Evolutionary conservation across 2,329 filamentous ascomycete genomes (phyloP), one percentile per base, ranked within the genome.

Genomic region (Talaromyces sp.): DNA sequence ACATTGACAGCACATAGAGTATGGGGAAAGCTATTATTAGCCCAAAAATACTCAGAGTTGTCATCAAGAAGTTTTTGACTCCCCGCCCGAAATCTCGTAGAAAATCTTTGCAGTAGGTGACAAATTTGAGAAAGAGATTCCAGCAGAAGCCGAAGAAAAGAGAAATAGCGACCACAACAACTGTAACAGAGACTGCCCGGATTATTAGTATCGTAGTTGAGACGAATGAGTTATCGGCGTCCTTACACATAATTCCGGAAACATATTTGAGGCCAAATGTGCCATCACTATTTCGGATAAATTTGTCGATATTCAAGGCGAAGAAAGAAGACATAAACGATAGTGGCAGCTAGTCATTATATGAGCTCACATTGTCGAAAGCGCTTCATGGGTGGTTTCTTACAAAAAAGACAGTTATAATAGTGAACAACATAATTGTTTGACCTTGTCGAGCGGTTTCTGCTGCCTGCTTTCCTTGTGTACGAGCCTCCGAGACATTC

Each of bases 351-450:
- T 49, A 25, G 45, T 15, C 22, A 49, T 10, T 49, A 22, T 27
- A 49, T 49, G 11, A 49, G 45, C 45, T 25, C 22, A 49, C 19
- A 49, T 49, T 17, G 25, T 49, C 22, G 5, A 27, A 49, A 7
- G 22, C 13, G 45, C 3, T 49, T 49, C 3, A 4, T 49, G 19
- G 19, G 22, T 15, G 13, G 19, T 13, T 50, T 37, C 43, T 61
- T 37, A 61, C 59, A 27, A 61, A 61, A 25, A 61, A 61, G 17
- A 61, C 59, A n/a, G 59, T 61, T 9, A 61, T 61, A 35, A 61
- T 49, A 37, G 59, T 61, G 59, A 61, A 61, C n/a, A 61, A 37
- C 59, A 61, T 61, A 25, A 61, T 19, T 37, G 41, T 61, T 50
- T 61, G 59, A 25, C 59, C 43, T 43, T 61, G 59, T 25, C 59